Evolutionary conservation across 164 flowering plant genomes (phyloP).

Genomic region (Sedum album): DNA sequence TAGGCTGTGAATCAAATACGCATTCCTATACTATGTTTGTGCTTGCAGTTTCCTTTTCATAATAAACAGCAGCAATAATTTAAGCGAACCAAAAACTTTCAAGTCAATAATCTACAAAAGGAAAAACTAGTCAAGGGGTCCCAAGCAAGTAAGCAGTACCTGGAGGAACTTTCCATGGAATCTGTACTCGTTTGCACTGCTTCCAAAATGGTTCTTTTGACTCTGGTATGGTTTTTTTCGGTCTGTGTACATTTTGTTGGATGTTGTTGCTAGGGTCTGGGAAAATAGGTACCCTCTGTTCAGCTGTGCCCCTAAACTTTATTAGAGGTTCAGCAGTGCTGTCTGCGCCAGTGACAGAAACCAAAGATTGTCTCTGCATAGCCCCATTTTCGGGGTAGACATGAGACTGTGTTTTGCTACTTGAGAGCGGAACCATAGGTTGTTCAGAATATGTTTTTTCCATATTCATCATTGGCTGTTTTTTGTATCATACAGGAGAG

Average conservation of each 20-base stretch:
- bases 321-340: not conserved
- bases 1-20: too few relatives aligned
- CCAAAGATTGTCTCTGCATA: not conserved
- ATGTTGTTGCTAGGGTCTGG: not conserved
- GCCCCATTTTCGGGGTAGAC: not conserved
- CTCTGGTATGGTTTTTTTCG: constrained; percentile 14
- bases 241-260: not conserved
- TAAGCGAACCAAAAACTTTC: not conserved
- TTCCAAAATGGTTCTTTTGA: constrained; percentile 29
- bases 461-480: not conserved
- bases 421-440: not conserved
- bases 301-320: not conserved
- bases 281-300: not conserved
- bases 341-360: not conserved
- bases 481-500: not conserved
- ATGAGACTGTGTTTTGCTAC: not conserved
- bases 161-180: constrained; percentile 79
- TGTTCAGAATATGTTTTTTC: not conserved
- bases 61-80: not conserved
- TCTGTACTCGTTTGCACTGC: constrained; percentile 45
- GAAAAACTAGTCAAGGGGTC: constrained; percentile 9
- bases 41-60: not conserved
- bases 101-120: not conserved
- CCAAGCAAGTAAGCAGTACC: constrained; percentile 38
- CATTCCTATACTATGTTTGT: not conserved